phyloP scores from a whole-genome alignment of 2,329 filamentous ascomycete species.

The Trichoderma koningii region DNA sequence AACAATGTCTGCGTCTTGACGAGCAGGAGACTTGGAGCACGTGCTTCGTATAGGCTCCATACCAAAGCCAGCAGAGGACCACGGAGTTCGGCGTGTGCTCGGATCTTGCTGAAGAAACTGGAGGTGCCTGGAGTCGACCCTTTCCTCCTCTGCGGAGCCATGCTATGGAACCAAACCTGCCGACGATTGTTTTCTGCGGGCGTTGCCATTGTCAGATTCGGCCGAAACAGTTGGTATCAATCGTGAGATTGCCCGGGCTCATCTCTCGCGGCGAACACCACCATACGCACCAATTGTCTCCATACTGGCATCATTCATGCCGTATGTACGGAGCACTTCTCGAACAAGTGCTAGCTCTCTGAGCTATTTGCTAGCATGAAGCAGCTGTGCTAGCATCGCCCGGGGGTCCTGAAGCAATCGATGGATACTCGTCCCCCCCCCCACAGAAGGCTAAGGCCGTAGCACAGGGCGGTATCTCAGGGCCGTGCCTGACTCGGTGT shows the following conservation, averaged over 20 bases:
- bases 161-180: not conserved
- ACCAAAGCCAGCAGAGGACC: not conserved
- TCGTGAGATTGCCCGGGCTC: not conserved
- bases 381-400: not conserved
- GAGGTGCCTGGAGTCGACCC: not conserved
- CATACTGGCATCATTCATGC: not conserved
- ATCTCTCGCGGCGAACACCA: conserved; percentile 6
- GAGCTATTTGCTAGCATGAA: conserved; percentile 12
- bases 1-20: conserved; percentile 3
- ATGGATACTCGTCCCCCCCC: not conserved
- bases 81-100: conserved; percentile 13
- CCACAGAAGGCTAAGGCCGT: conserved; percentile 17
- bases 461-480: conserved; percentile 13
- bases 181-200: conserved; percentile 12
- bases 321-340: not conserved
- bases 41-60: conserved; percentile 8
- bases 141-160: conserved; percentile 15
- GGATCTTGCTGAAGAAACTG: conserved; percentile 9
- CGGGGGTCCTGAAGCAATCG: conserved; percentile 8
- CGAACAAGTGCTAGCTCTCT: conserved; percentile 3
- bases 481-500: conserved; percentile 5
- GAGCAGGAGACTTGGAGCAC: not conserved
- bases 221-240: not conserved
- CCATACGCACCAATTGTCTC: conserved; percentile 22
- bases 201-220: conserved; percentile 11